Evolutionary conservation across 768 basidiomycete species (phyloP).

Genomic region (Leccinellum luteum): DNA sequence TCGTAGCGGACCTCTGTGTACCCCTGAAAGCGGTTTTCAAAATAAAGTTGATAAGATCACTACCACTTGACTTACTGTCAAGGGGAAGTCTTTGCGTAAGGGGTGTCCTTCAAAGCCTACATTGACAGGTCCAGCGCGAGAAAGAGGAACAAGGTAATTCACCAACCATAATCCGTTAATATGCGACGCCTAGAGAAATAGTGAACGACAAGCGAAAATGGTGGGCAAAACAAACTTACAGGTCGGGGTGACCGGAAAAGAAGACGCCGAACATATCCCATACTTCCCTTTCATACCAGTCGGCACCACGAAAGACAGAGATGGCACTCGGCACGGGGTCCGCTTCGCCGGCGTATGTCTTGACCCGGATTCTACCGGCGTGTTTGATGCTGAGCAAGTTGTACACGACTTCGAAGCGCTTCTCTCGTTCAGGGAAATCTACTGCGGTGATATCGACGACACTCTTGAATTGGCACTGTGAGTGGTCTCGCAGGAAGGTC

Average conservation of each 20-base stretch:
- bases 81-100: constrained; percentile 95
- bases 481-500: constrained; percentile 92
- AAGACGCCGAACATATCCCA: constrained; percentile 99
- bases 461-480: constrained; percentile 90
- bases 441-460: constrained; percentile 94
- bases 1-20: constrained; percentile 98
- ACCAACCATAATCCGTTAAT: constrained; percentile 91
- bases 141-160: not conserved
- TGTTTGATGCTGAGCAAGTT: constrained; percentile 81
- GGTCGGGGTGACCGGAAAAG: constrained; percentile 94
- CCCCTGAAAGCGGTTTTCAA: constrained; percentile 52
- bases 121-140: not conserved
- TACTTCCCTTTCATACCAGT: constrained; percentile 98
- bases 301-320: constrained; percentile 83
- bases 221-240: constrained; percentile 51
- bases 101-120: constrained; percentile 96
- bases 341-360: constrained; percentile 94
- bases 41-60: not conserved
- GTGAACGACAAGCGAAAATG: constrained; percentile 14
- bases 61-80: constrained; percentile 62
- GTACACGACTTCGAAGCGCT: constrained; percentile 97
- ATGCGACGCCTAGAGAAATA: constrained; percentile 73
- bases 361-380: constrained; percentile 87
- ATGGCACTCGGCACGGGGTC: constrained; percentile 84
- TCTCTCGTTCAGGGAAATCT: constrained; percentile 90